These are phyloP conservation scores for Venturia effusa DNA, from an alignment of 2,329 filamentous ascomycete species.

Conservation along the genomic window DNA sequence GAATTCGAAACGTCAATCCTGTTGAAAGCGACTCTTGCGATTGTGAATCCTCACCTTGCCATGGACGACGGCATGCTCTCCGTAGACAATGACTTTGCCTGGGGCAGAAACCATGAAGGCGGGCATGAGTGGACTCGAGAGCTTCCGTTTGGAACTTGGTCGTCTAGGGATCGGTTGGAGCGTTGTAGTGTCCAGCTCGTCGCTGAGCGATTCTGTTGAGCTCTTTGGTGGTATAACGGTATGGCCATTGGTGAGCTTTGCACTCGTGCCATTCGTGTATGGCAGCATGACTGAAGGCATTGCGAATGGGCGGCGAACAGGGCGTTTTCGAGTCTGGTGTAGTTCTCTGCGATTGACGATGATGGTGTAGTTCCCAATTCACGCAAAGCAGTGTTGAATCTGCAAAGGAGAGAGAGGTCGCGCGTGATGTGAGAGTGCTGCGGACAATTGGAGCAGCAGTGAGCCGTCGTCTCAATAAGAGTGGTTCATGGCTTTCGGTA, in stretches of 20 bases:
- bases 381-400: neutral
- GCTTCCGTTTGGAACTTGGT: constrained; percentile 14
- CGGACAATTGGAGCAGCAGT: neutral
- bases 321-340: neutral
- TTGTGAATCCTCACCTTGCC: constrained; percentile 55
- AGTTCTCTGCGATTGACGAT: constrained; percentile 1
- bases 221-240: constrained; percentile 1
- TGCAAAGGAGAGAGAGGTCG: neutral
- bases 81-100: constrained; percentile 96
- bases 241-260: neutral
- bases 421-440: neutral
- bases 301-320: neutral
- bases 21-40: neutral
- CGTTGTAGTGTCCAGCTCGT: neutral
- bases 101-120: constrained; percentile 97
- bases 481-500: neutral
- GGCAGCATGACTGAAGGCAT: constrained; percentile 5
- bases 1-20: constrained; percentile 15
- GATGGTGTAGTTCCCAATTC: neutral
- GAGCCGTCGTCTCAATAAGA: neutral
- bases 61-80: constrained; percentile 95
- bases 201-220: constrained; percentile 1
- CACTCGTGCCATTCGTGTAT: constrained; percentile 1
- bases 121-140: constrained; percentile 56
- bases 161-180: neutral